Evolutionary conservation across 2,329 filamentous ascomycete genomes (phyloP), one percentile per base, ranked within the genome.

Genomic region (Cladobotryum mycophilum): DNA sequence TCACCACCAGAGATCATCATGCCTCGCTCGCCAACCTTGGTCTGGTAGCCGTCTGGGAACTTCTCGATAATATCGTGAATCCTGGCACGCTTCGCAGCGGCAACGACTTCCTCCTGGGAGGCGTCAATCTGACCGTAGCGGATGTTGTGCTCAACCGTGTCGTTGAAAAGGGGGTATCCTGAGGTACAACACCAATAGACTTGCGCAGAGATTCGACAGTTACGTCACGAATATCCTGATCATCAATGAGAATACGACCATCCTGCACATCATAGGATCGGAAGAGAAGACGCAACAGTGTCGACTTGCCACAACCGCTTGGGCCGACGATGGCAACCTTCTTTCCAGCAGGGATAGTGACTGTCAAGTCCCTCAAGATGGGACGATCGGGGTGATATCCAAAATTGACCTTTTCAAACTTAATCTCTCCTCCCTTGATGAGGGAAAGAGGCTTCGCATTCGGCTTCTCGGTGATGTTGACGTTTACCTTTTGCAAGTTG

Each of bases 141-240:
- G 61, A 99, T 96, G 66, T 99, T 99, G 67, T 96, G 89, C 64
- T 88, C 86, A 52, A 99, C 92, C 0, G 90, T 93, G 63, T 96
- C 90, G 67, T 99, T 99, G 76, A 99, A 99, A 1, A 99, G 76
- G 0, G 93, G 91, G 93, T 97, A 60, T 99, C 93, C 66, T 99
- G 95, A 0, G 93, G 93, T 1, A 99, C 93, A 14, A 99, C 92
- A 18, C 93, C 93, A 56, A 99, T 97, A 2, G 87, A 80, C 56
- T 81, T 82, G 6, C 93, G 84, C 25, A 99, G 74, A 35, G 88
- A 95, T 48, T 95, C 89, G 2, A 97, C 69, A 11, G 78, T 84
- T 1, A 99, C 85, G 52, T 89, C 79, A 38, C 88, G 85, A 57
- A 99, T 83, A 65, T 99, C 91, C 64, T 99, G 93, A 47, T 86